These are phyloP conservation scores for Candida ponderosae DNA, from an alignment of 805 yeast genomes.

Conservation along the genomic window DNA sequence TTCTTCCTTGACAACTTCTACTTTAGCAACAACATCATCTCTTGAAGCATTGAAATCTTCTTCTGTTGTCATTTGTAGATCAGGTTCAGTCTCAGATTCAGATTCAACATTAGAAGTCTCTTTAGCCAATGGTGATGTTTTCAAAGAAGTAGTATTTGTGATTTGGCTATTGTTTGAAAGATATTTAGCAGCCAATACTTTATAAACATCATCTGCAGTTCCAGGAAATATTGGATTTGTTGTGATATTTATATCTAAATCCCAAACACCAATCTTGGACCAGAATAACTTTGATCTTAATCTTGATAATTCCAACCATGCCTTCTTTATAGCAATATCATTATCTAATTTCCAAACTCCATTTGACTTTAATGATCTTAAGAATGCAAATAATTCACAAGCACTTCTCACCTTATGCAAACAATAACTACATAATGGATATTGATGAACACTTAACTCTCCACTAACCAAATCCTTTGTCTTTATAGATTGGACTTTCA, in stretches of 20 bases:
- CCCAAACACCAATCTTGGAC: conserved; percentile 81
- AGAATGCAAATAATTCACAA: conserved; percentile 74
- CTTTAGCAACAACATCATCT: background rate
- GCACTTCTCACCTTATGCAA: conserved; percentile 69
- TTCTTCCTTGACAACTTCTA: background rate
- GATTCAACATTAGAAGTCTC: conserved; percentile 1
- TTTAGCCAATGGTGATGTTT: conserved; percentile 12
- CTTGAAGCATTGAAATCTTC: background rate
- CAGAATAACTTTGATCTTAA: conserved; percentile 73
- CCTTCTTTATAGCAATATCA: conserved; percentile 33
- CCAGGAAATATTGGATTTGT: conserved; percentile 26
- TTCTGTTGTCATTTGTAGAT: background rate
- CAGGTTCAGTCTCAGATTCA: background rate
- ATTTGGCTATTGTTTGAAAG: background rate
- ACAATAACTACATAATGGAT: conserved; percentile 79
- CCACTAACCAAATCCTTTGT: conserved; percentile 16
- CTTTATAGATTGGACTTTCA: conserved; percentile 38
- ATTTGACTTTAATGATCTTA: conserved; percentile 51
- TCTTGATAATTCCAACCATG: conserved; percentile 59
- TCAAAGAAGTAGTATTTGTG: background rate
- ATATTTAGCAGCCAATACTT: background rate
- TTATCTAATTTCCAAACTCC: conserved; percentile 53
- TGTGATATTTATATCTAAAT: conserved; percentile 26
- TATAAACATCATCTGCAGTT: conserved; percentile 6
- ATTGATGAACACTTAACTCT: conserved; percentile 23